phyloP scores from a whole-genome alignment of 2,329 filamentous ascomycete genomes.

The Ophiostoma angusticollis region DNA sequence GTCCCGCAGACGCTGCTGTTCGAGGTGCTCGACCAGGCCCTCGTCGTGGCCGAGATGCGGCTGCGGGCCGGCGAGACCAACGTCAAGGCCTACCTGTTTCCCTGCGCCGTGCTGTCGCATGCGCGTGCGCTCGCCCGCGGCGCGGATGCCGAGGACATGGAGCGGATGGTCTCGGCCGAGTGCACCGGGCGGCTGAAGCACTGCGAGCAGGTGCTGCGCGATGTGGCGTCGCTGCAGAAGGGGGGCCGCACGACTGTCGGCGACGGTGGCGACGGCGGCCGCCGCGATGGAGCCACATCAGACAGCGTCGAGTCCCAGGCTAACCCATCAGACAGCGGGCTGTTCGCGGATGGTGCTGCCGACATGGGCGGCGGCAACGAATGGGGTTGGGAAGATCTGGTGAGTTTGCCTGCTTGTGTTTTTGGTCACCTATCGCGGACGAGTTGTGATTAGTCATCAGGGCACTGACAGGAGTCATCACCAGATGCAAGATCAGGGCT shows the following conservation, averaged over 20 bases:
- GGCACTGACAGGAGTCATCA: background rate
- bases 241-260: background rate
- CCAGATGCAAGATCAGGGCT: slow-evolving; percentile 15
- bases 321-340: too few species aligned
- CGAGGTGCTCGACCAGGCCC: slow-evolving; percentile 10
- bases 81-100: slow-evolving; percentile 37
- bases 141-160: slow-evolving; percentile 21
- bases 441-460: background rate
- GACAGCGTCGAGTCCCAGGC: slow-evolving; percentile 1
- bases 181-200: slow-evolving; percentile 24
- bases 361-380: slow-evolving; percentile 1
- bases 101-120: slow-evolving; percentile 25
- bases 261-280: background rate
- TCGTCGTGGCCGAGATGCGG: slow-evolving; percentile 9
- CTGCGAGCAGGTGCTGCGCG: slow-evolving; percentile 24
- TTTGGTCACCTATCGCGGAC: too few species aligned
- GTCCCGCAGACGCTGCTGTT: slow-evolving; percentile 10
- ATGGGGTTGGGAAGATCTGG: slow-evolving; percentile 16
- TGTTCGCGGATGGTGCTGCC: background rate
- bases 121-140: slow-evolving; percentile 29
- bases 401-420: slow-evolving; percentile 6
- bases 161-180: slow-evolving; percentile 23
- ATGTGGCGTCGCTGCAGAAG: slow-evolving; percentile 14
- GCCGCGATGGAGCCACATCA: background rate
- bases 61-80: slow-evolving; percentile 32